Percentiles rank a stretch among this genome's conserved stretches.
phyloP scores from a whole-genome alignment of 129 eudicot genomes.

The Lactuca sativa region DNA sequence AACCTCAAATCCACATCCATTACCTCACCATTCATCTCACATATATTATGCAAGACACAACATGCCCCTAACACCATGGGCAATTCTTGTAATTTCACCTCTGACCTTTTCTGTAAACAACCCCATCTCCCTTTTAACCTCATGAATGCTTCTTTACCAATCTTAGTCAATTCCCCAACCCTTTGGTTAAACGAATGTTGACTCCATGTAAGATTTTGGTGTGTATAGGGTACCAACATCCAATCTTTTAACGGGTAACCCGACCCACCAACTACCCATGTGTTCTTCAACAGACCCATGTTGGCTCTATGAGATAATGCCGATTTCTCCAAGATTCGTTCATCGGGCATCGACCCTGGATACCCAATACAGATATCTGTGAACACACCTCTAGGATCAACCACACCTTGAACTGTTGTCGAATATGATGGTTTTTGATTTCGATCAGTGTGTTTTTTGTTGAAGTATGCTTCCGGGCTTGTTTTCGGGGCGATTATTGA shows the following conservation, averaged over 20 bases:
- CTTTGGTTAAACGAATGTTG: constrained; percentile 63
- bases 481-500: constrained; percentile 79
- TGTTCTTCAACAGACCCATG: constrained; percentile 46
- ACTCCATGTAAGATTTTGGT: constrained; percentile 59
- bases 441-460: constrained; percentile 66
- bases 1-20: constrained; percentile 48
- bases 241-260: constrained; percentile 62
- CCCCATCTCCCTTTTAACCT: constrained; percentile 71
- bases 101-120: constrained; percentile 71
- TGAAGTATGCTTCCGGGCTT: constrained; percentile 52
- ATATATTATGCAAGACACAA: constrained; percentile 71
- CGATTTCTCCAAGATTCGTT: constrained; percentile 62
- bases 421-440: constrained; percentile 75
- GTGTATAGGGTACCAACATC: constrained; percentile 66
- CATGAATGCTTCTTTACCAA: constrained; percentile 61
- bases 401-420: constrained; percentile 70
- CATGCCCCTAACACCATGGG: constrained; percentile 77
- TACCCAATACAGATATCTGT: constrained; percentile 70
- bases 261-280: constrained; percentile 55
- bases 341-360: constrained; percentile 77
- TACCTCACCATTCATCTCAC: constrained; percentile 61
- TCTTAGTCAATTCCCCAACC: constrained; percentile 37
- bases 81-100: constrained; percentile 66
- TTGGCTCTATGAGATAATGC: constrained; percentile 48
- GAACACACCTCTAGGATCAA: constrained; percentile 57